Base-by-base conservation (phyloP, 441 rosid genomes). In the Aleurites moluccanus region DNA sequence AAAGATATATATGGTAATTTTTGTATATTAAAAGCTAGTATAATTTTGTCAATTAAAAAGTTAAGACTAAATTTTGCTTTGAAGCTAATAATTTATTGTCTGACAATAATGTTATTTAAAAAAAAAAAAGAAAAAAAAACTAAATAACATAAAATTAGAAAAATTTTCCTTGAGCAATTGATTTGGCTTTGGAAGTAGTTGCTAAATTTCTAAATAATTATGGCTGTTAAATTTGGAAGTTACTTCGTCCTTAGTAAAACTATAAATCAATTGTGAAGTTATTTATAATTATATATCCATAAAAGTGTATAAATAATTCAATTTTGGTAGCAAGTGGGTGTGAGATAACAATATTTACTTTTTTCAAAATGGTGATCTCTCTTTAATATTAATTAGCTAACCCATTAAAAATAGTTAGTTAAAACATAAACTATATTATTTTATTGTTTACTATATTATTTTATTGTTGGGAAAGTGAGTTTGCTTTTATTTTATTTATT, bases 311-410 rank as follows among this genome's bases (percentile, higher is more conserved):
- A n/a, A 69, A 53, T 52, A 52, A 53, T 69, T 28, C 47, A 20
- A 33, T 33, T 69, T 50, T 56, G 72, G 28, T n/a, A 3, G 72
- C 33, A 49, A 45, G 42, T 69, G 47, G 73, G 73, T 68, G 55
- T 66, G 52, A 67, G 35, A 67, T 47, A 47, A 47, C 40, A 47
- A 25, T 68, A 16, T 68, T 56, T 68, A 30, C 44, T 68, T 50
- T 28, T 49, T 50, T 27, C 72, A 50, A 68, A 49, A 45, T 45
- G 49, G 38, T 35, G 6, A 35, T 35, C 38, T 35, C 6, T 23
- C 25, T 4, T 66, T 18, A 52, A 10, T 13, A 14, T 40, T 64
- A 21, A 44, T 66, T 42, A 44, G 42, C 52, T 15, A 35, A 35
- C 38, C 38, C 38, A 35, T 35, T 35, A 35, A 35, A 35, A 35